These are phyloP conservation scores for Punica granatum DNA, from an alignment of 345 rosid genomes.

Conservation along the genomic window DNA sequence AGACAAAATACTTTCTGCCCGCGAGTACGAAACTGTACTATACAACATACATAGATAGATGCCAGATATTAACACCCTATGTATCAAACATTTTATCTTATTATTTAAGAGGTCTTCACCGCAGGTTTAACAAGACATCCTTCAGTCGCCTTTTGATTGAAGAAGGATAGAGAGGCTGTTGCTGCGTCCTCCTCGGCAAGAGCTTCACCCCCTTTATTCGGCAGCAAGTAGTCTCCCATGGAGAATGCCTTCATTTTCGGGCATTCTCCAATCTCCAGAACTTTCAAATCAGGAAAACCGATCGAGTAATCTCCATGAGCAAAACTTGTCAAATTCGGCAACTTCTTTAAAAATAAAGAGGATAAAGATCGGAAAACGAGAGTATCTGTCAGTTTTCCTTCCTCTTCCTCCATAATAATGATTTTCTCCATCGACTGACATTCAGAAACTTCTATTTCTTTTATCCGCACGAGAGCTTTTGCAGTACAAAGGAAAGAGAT, in stretches of 20 bases:
- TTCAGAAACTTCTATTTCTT: background rate
- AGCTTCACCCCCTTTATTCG: background rate
- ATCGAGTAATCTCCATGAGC: background rate
- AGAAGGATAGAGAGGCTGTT: background rate
- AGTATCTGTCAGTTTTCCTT: background rate
- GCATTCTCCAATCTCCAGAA: background rate
- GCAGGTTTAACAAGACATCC: too few relatives aligned
- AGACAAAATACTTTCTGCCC: too few relatives aligned
- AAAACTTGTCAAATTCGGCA: slow-evolving; percentile 9
- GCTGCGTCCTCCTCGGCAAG: background rate
- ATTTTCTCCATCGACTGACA: slow-evolving; percentile 12
- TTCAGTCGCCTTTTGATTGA: background rate
- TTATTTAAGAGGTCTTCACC: too few relatives aligned
- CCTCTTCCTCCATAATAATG: background rate
- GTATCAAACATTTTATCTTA: too few relatives aligned
- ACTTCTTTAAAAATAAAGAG: background rate
- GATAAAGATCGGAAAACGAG: slow-evolving; percentile 11
- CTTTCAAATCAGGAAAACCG: background rate
- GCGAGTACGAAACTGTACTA: too few relatives aligned
- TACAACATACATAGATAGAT: too few relatives aligned
- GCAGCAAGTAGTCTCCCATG: too few relatives aligned
- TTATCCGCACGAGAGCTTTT: slow-evolving; percentile 8
- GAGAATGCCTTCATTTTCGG: background rate
- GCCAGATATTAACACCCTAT: too few relatives aligned
- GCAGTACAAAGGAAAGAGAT: slow-evolving; percentile 14